Percentiles rank a stretch among this genome's conserved stretches.
Evolutionary conservation across 345 rosid genomes (phyloP).

Genomic region (Anacardium occidentale): DNA sequence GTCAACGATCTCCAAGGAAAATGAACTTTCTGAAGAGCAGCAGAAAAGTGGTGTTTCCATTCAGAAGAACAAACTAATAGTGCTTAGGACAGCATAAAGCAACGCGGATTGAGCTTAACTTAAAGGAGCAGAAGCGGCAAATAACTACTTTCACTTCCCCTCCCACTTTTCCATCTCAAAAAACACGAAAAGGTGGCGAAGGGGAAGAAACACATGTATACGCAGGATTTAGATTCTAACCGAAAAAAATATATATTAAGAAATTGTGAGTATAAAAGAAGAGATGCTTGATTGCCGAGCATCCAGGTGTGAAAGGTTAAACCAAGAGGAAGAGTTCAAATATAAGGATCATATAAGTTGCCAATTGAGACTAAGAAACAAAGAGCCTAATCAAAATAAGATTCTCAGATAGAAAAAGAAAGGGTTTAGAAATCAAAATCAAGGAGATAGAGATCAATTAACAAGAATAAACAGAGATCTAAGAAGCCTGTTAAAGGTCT

Average conservation of each 20-base stretch:
- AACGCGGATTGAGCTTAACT: conserved; percentile 25
- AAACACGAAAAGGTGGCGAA: conserved; percentile 53
- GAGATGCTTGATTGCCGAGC: conserved; percentile 27
- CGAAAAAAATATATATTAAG: conserved; percentile 19
- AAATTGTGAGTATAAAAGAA: conserved; percentile 25
- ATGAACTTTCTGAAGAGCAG: conserved; percentile 9
- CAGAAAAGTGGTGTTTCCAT: not conserved
- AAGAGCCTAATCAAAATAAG: conserved; percentile 19
- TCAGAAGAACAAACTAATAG: conserved; percentile 21
- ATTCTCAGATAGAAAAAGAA: conserved; percentile 18
- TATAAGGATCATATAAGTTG: conserved; percentile 18
- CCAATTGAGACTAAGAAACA: conserved; percentile 19
- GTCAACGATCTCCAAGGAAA: conserved; percentile 32
- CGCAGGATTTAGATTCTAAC: conserved; percentile 26
- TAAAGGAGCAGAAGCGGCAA: conserved; percentile 30
- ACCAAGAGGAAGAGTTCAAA: conserved; percentile 1
- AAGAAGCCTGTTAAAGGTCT: conserved; percentile 19
- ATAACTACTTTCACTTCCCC: conserved; percentile 30
- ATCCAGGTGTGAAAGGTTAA: conserved; percentile 19
- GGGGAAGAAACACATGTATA: conserved; percentile 34
- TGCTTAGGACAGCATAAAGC: conserved; percentile 21
- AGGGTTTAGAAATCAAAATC: conserved; percentile 13
- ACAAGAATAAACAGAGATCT: conserved; percentile 27
- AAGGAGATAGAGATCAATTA: not conserved
- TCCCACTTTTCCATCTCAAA: conserved; percentile 67